Base-by-base conservation (phyloP, 495 filamentous ascomycete species). In the Aspergillus incahuasiensis region DNA sequence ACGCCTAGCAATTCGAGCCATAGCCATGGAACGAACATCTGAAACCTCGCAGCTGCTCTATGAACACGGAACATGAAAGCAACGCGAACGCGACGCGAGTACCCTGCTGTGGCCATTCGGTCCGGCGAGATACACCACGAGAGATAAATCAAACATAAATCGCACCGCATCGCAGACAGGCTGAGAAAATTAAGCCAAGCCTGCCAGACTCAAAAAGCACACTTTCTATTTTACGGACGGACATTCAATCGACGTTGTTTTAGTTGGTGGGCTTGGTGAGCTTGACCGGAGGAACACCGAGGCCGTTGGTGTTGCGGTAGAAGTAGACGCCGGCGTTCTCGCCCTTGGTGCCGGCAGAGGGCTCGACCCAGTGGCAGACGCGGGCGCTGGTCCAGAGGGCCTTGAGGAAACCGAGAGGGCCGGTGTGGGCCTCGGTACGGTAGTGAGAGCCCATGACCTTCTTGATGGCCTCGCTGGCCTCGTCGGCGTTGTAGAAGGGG, bases 251-350 rank as follows among this genome's bases (percentile, higher is more conserved):
- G 13, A 3, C 9, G 3, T 19, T 35, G 16, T 34, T 48, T 20
- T 48, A 20, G 25, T 70, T 67, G 74, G 73, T 61, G 12, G 32
- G 32, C 28, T 71, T 59, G 45, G 67, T 51, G 28, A 71, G 61
- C 70, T 83, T 82, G 61, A 72, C 48, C 5, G 89, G 88, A 63
- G 80, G 75, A 46, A 81, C 67, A 47, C 89, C 89, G 19, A 89
- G 68, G 16, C 84, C 84, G 71, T 96, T 97, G 58, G 79, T 77
- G 79, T 83, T 83, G 55, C 79, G 72, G 75, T 65, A 83, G 72
- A 83, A 83, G 7, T 82, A 64, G 9, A 83, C 78, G 20, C 74
- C 73, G 62, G 78, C 69, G 61, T 68, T 74, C 56, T 81, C 77
- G 22, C 80, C 80, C 47, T 67, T 56, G 40, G 86, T 81, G 52